Evolutionary conservation across 176 grass and related monocot genomes (phyloP), one percentile per base, ranked within the genome.

Genomic region (Pharus latifolius): DNA sequence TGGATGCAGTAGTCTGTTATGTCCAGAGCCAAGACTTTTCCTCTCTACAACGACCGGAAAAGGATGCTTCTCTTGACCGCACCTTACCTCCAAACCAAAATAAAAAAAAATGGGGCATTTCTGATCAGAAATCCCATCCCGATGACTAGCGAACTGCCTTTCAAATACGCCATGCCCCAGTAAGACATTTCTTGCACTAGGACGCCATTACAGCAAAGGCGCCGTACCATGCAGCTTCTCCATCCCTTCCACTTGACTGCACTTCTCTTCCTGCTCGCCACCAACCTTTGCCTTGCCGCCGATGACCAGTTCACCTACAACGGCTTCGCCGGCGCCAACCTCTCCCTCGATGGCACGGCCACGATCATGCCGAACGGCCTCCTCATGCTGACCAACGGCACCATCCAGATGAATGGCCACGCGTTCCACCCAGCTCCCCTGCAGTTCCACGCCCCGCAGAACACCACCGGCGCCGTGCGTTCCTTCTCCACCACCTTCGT

Each of bases 401-500:
- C 17, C 57, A 1, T 35, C 35, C 78, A 78, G 53, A 61, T 22
- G 60, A 81, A 46, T 15, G 84, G 84, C 27, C 84, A 82, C 44
- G 78, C 65, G 34, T 67, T 87, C 78, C 73, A 87, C 67, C 84
- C 73, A 35, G 49, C 52, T 0, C 67, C 33, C 11, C 60, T 82
- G 12, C 35, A 68, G 45, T 72, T 82, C 72, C 52, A 34, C 50
- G 22, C 4, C 24, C 42, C 45, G 54, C 15, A 7, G 43, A 67
- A 72, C 69, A 62, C 37, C 38, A 62, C 68, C 16, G 51, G 69
- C 16, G 26, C 23, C 22, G 45, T 7, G 10, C 61, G 59, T 12
- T 89, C 87, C 66, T 89, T 85, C 75, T 91, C 88, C 0, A 82
- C 83, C 17, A 79, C 58, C 47, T 91, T 91, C 61, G 79, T 72